phyloP scores from a whole-genome alignment of 306 rosid species.

The Cercis canadensis region DNA sequence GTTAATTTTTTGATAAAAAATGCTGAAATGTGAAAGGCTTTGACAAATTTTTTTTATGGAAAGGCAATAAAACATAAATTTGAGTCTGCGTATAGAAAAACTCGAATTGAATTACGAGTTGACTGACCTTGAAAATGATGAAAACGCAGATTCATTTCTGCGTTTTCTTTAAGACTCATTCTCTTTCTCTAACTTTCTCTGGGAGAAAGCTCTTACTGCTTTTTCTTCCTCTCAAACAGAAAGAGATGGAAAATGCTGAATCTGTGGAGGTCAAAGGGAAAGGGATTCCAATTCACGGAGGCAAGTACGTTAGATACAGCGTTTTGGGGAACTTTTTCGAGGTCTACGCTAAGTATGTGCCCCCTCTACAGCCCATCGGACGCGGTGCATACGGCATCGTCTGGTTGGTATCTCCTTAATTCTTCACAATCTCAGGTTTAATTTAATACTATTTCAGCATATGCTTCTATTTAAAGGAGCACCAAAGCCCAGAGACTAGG shows the following conservation, averaged over 20 bases:
- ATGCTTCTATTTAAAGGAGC: too few species aligned
- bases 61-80: too few species aligned
- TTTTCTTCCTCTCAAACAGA: neutral
- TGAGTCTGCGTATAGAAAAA: too few species aligned
- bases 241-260: slow-evolving; percentile 43
- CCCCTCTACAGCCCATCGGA: slow-evolving; percentile 90
- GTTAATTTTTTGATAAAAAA: too few species aligned
- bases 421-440: slow-evolving; percentile 25
- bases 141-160: too few species aligned
- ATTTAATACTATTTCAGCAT: neutral
- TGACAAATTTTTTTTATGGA: too few species aligned
- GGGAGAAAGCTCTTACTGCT: neutral
- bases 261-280: slow-evolving; percentile 41
- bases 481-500: too few species aligned
- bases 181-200: neutral
- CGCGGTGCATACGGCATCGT: slow-evolving; percentile 98
- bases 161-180: too few species aligned
- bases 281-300: slow-evolving; percentile 56
- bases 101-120: too few species aligned
- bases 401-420: slow-evolving; percentile 52
- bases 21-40: too few species aligned
- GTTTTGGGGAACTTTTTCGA: slow-evolving; percentile 79
- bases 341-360: slow-evolving; percentile 71
- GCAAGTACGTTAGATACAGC: slow-evolving; percentile 69
- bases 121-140: too few species aligned